Evolutionary conservation across 495 filamentous ascomycete species (phyloP).

Genomic region (Aspergillus kassunensis): DNA sequence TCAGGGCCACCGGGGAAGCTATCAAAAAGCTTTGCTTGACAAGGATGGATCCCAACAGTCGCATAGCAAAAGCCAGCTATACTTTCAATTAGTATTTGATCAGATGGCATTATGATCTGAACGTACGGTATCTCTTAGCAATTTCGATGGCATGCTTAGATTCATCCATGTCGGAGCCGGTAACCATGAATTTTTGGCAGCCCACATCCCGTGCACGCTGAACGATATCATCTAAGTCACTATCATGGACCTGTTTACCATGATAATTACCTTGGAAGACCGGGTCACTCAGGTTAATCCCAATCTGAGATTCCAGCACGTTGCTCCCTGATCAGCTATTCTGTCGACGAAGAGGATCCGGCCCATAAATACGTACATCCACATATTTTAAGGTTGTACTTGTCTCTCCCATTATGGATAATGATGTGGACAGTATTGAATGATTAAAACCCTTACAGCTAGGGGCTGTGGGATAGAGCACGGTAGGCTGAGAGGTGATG

Average conservation of each 20-base stretch:
- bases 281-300: constrained; percentile 90
- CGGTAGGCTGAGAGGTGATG: constrained; percentile 1
- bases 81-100: neutral
- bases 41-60: constrained; percentile 93
- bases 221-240: constrained; percentile 74
- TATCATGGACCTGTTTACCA: constrained; percentile 72
- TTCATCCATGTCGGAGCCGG: constrained; percentile 81
- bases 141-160: constrained; percentile 71
- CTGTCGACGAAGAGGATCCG: neutral
- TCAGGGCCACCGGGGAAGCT: constrained; percentile 51
- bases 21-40: constrained; percentile 66
- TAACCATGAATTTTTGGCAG: constrained; percentile 86
- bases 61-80: constrained; percentile 76
- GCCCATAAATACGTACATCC: constrained; percentile 30
- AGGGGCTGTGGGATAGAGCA: neutral
- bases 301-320: constrained; percentile 49
- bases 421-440: neutral
- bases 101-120: neutral
- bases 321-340: constrained; percentile 13
- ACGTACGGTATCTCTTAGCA: constrained; percentile 66
- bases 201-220: constrained; percentile 70
- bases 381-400: constrained; percentile 38
- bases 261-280: constrained; percentile 83
- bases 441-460: constrained; percentile 7
- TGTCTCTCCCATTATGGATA: constrained; percentile 32